Conservation (phyloP, 2,329 filamentous ascomycete genomes). For the Byssochlamys sp. region DNA sequence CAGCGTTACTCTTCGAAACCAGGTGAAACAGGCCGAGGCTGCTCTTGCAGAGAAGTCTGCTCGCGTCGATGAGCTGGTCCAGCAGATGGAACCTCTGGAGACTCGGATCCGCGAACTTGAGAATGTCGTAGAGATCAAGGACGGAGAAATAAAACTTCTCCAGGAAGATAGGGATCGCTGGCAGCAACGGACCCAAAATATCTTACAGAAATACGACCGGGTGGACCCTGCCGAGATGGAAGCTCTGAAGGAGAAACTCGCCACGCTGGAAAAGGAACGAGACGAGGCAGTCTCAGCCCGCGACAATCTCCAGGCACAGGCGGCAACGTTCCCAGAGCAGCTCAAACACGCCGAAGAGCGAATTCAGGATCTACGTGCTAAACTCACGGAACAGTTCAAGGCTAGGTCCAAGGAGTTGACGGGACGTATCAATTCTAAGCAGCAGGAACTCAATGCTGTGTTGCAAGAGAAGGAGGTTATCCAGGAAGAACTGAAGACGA, state of each 20-base stretch:
- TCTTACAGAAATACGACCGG: conserved; percentile 89
- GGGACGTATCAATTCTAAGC: conserved; percentile 48
- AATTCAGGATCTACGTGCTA: conserved; percentile 40
- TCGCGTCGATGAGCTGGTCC: conserved; percentile 64
- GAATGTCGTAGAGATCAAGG: conserved; percentile 67
- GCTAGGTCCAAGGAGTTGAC: conserved; percentile 55
- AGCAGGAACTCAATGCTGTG: conserved; percentile 38
- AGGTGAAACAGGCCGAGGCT: conserved; percentile 68
- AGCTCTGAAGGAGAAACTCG: conserved; percentile 69
- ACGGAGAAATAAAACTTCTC: conserved; percentile 79
- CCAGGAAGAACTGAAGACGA: conserved; percentile 57
- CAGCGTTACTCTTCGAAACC: conserved; percentile 78
- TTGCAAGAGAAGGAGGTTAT: conserved; percentile 57
- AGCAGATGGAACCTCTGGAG: conserved; percentile 72
- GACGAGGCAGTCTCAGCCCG: conserved; percentile 52
- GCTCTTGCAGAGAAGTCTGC: conserved; percentile 65
- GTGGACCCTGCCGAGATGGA: conserved; percentile 91
- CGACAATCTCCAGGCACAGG: conserved; percentile 41
- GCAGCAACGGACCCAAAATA: conserved; percentile 92
- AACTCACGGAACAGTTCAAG: conserved; percentile 44
- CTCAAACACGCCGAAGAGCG: conserved; percentile 39
- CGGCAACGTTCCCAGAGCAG: conserved; percentile 40
- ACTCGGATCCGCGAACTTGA: conserved; percentile 71
- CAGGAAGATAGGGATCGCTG: conserved; percentile 87
- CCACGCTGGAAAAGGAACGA: conserved; percentile 55